Evolutionary conservation across 352 stramenopile species (phyloP).

Genomic region (Pythium volutum): DNA sequence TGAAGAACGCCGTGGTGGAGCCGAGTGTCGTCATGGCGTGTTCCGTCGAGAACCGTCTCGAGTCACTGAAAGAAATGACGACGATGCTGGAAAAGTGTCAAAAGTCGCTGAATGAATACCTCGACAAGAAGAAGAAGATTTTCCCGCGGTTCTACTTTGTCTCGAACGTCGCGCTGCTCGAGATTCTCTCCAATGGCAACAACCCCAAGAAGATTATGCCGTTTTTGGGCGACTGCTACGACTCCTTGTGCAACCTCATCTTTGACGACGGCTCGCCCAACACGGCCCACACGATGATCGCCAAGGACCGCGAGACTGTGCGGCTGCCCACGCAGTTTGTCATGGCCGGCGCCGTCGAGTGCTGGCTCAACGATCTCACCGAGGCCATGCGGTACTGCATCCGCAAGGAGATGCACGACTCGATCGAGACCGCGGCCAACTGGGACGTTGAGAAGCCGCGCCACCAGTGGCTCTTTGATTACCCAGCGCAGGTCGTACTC

Average conservation of each 20-base stretch:
- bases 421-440: constrained; percentile 82
- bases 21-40: constrained; percentile 79
- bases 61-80: constrained; percentile 86
- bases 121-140: constrained; percentile 92
- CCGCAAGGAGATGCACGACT: constrained; percentile 85
- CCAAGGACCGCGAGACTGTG: constrained; percentile 73
- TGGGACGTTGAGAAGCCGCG: constrained; percentile 96
- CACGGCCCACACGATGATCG: constrained; percentile 83
- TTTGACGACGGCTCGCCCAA: constrained; percentile 81
- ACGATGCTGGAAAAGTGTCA: constrained; percentile 87
- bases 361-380: constrained; percentile 85
- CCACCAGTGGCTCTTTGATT: constrained; percentile 98
- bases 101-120: constrained; percentile 86
- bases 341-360: constrained; percentile 82
- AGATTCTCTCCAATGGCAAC: constrained; percentile 89
- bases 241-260: constrained; percentile 88
- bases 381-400: constrained; percentile 84
- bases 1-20: constrained; percentile 89
- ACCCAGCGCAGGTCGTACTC: constrained; percentile 89
- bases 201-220: constrained; percentile 98
- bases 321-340: constrained; percentile 70
- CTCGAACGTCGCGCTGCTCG: constrained; percentile 82
- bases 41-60: constrained; percentile 72
- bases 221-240: constrained; percentile 97
- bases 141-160: constrained; percentile 91